Evolutionary conservation across 495 filamentous ascomycete genomes (phyloP).

Genomic region (Cryomyces minteri): DNA sequence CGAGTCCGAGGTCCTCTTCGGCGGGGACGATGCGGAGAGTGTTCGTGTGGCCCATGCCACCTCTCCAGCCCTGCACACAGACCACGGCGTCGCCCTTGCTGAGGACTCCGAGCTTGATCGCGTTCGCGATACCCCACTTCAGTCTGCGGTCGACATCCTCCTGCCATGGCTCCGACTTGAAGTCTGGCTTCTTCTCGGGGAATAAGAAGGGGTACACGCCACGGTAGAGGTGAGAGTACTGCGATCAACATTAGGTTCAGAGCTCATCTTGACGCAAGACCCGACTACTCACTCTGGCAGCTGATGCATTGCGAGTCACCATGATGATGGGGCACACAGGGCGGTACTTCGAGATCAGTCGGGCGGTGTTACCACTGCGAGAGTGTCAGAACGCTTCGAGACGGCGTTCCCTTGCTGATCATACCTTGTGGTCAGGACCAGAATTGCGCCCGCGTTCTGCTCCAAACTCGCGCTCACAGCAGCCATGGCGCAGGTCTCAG

Average conservation of each 20-base stretch:
- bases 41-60: conserved; percentile 96
- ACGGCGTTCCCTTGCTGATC: conserved; percentile 4
- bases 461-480: conserved; percentile 87
- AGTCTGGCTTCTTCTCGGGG: conserved; percentile 84
- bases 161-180: conserved; percentile 77
- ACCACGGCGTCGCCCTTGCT: conserved; percentile 69
- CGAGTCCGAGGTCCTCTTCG: conserved; percentile 21
- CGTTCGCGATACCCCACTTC: conserved; percentile 80
- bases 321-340: conserved; percentile 98
- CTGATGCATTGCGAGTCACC: conserved; percentile 73
- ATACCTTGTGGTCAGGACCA: conserved; percentile 81
- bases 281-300: conserved; percentile 37
- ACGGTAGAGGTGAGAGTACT: conserved; percentile 88
- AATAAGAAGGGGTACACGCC: conserved; percentile 96
- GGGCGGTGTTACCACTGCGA: conserved; percentile 65
- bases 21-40: conserved; percentile 35
- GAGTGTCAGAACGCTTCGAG: not conserved
- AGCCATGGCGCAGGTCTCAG: conserved; percentile 89
- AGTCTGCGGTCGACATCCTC: conserved; percentile 94
- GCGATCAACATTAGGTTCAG: not conserved
- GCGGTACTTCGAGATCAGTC: conserved; percentile 92
- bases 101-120: conserved; percentile 68
- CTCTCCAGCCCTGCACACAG: conserved; percentile 95
- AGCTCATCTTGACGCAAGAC: conserved; percentile 6
- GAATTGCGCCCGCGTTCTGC: conserved; percentile 85